phyloP scores from a whole-genome alignment of 106 monocot genomes.

The Dendrobium catenatum region DNA sequence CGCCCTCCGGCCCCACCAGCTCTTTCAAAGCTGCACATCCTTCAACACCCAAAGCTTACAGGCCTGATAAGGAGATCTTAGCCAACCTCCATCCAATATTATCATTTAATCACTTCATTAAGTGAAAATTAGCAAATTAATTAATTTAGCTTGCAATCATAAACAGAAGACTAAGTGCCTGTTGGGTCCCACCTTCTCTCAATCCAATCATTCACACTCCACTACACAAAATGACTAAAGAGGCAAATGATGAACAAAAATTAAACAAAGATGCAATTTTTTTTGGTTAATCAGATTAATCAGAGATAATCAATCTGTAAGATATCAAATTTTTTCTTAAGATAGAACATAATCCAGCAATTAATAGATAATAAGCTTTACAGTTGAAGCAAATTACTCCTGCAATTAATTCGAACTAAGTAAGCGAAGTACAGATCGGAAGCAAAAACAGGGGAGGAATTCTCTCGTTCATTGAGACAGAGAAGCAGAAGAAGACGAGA shows the following conservation, averaged over 20 bases:
- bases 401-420: conserved; percentile 5
- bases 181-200: neutral
- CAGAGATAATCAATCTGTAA: neutral
- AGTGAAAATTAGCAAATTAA: neutral
- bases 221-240: neutral
- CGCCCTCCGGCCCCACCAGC: too few relatives aligned
- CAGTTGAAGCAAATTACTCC: conserved; percentile 9
- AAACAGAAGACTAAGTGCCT: neutral
- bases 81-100: neutral
- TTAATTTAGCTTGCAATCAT: neutral
- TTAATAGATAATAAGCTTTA: conserved; percentile 9
- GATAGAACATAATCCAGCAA: neutral
- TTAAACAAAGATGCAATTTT: neutral
- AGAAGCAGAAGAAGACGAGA: conserved; percentile 8
- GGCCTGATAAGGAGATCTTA: too few relatives aligned
- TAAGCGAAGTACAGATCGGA: neutral
- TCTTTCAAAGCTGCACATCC: too few relatives aligned
- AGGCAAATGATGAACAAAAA: neutral
- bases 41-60: too few relatives aligned
- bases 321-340: neutral
- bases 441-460: neutral
- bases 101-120: neutral
- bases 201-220: conserved; percentile 1
- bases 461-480: neutral
- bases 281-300: neutral